Evolutionary conservation across 2,329 filamentous ascomycete species (phyloP).

Genomic region (Ambrosiella xylebori): DNA sequence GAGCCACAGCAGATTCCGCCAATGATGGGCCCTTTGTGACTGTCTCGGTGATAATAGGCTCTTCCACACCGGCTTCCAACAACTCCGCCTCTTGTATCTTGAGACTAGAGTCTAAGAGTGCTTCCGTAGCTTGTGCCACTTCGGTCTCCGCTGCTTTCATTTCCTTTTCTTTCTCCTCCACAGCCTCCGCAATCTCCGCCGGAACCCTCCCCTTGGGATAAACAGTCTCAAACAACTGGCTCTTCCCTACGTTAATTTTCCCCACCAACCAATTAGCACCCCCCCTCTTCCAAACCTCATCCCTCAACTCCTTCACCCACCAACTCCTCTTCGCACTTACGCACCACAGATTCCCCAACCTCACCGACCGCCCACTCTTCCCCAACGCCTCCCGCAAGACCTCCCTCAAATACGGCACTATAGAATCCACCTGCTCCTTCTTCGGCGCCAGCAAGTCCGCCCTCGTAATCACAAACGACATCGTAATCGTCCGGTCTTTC

Average conservation of each 20-base stretch:
- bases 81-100: no score
- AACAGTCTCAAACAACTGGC: slow-evolving; percentile 69
- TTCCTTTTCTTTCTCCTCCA: not conserved
- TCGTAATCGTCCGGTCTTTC: slow-evolving; percentile 50
- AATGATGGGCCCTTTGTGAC: no score
- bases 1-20: no score
- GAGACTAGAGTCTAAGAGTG: no score
- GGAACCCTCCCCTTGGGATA: slow-evolving; percentile 53
- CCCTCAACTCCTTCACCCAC: slow-evolving; percentile 79
- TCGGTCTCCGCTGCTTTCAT: not conserved
- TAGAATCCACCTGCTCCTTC: slow-evolving; percentile 63
- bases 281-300: slow-evolving; percentile 68
- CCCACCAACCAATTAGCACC: slow-evolving; percentile 91
- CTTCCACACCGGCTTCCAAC: no score
- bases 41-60: no score
- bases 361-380: slow-evolving; percentile 45
- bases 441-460: slow-evolving; percentile 71
- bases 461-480: slow-evolving; percentile 83
- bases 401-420: slow-evolving; percentile 72
- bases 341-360: slow-evolving; percentile 73
- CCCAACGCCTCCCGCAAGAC: slow-evolving; percentile 65
- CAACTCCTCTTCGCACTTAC: slow-evolving; percentile 75
- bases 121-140: not conserved
- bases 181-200: not conserved
- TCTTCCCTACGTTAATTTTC: slow-evolving; percentile 97